phyloP scores from a whole-genome alignment of 345 rosid species.

The Cardamine occulta region DNA sequence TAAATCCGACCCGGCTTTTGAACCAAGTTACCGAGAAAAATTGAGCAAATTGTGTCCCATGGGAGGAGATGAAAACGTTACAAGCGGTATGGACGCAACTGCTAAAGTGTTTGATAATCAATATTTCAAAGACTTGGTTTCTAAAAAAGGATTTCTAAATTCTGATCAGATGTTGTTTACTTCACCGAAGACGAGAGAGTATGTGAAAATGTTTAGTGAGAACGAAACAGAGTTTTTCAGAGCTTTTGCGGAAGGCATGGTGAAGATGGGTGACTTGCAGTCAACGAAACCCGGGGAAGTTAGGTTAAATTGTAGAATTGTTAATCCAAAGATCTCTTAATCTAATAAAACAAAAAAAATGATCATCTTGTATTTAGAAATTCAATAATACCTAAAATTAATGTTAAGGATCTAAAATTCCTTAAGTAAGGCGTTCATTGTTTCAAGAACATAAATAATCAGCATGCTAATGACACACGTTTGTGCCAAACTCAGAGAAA shows the following conservation, averaged over 20 bases:
- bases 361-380: background rate
- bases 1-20: slow-evolving; percentile 60
- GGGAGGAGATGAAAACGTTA: slow-evolving; percentile 66
- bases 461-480: background rate
- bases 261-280: slow-evolving; percentile 81
- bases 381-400: background rate
- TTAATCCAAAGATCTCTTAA: slow-evolving; percentile 46
- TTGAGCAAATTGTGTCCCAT: slow-evolving; percentile 62
- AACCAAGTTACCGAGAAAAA: slow-evolving; percentile 54
- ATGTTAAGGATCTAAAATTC: background rate
- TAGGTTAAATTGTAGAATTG: slow-evolving; percentile 66
- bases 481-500: background rate
- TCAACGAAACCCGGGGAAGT: slow-evolving; percentile 68
- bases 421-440: no score
- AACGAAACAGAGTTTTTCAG: slow-evolving; percentile 55
- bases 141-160: slow-evolving; percentile 70
- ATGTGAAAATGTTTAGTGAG: slow-evolving; percentile 52
- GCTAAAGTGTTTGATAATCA: slow-evolving; percentile 59
- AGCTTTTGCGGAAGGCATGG: slow-evolving; percentile 75
- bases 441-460: no score
- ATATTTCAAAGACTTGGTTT: slow-evolving; percentile 77
- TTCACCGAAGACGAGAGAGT: slow-evolving; percentile 50
- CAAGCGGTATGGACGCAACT: slow-evolving; percentile 69
- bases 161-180: slow-evolving; percentile 80
- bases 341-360: background rate